A percentile compares a stretch with the other conserved stretches of the same genome.
phyloP scores from a whole-genome alignment of 331 rosid genomes.

The Arachis monticola region DNA sequence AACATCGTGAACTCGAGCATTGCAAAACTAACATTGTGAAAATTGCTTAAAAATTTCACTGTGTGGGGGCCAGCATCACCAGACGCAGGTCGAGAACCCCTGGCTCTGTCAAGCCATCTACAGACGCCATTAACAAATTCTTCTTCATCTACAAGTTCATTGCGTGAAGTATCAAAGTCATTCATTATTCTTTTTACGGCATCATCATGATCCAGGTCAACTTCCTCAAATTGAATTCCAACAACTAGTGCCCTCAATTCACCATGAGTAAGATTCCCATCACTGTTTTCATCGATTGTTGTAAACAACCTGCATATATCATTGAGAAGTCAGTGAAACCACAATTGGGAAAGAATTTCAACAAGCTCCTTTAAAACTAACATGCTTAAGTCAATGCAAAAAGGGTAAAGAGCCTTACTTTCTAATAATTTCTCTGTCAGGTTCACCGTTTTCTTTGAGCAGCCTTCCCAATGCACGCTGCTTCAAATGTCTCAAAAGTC shows the following conservation, averaged over 20 bases:
- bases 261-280: conserved; percentile 51
- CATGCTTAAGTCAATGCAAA: conserved; percentile 21
- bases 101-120: conserved; percentile 66
- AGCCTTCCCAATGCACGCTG: conserved; percentile 66
- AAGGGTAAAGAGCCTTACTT: conserved; percentile 51
- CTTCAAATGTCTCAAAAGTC: conserved; percentile 62
- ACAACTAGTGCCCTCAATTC: conserved; percentile 80
- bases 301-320: conserved; percentile 61
- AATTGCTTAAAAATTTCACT: conserved; percentile 48
- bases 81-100: conserved; percentile 33
- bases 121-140: conserved; percentile 65
- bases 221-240: conserved; percentile 72
- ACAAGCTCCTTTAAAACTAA: background rate
- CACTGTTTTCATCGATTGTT: conserved; percentile 53
- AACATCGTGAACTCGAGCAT: conserved; percentile 9
- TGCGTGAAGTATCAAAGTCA: conserved; percentile 69
- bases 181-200: conserved; percentile 61
- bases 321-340: conserved; percentile 17
- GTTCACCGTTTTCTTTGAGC: conserved; percentile 61
- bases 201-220: conserved; percentile 66
- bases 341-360: conserved; percentile 16
- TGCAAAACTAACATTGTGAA: conserved; percentile 57
- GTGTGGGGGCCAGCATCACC: conserved; percentile 58
- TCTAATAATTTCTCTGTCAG: conserved; percentile 46
- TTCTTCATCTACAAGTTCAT: background rate